Evolutionary conservation across 108 stramenopile genomes (phyloP).

Genomic region (Nitzschia sp.): DNA sequence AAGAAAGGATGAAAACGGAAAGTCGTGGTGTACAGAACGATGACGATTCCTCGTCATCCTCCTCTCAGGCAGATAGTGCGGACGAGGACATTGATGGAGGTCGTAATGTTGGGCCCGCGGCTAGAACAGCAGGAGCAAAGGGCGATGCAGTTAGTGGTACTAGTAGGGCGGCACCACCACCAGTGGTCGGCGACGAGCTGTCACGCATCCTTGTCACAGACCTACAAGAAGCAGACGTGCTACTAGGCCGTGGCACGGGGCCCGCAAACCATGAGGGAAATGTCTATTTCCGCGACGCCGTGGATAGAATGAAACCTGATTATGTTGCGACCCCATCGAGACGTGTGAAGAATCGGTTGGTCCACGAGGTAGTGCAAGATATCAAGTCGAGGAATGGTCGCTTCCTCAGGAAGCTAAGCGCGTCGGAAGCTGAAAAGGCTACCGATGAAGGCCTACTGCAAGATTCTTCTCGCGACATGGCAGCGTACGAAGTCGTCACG

Average conservation of each 20-base stretch:
- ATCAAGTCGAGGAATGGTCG: conserved; percentile 45
- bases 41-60: too few species aligned
- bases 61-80: too few species aligned
- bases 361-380: conserved; percentile 28
- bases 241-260: conserved; percentile 36
- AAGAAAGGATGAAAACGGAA: too few species aligned
- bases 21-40: too few species aligned
- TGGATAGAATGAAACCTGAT: conserved; percentile 19
- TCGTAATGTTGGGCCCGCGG: too few species aligned
- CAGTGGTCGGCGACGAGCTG: too few species aligned
- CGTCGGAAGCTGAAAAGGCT: conserved; percentile 16
- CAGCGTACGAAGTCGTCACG: conserved; percentile 39
- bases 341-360: conserved; percentile 43
- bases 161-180: too few species aligned
- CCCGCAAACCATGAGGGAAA: conserved; percentile 33
- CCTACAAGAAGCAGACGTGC: conserved; percentile 21
- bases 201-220: conserved; percentile 14
- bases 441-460: neutral
- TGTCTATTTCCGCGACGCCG: conserved; percentile 20
- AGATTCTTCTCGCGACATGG: neutral
- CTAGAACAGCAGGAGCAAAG: neutral
- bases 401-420: conserved; percentile 45
- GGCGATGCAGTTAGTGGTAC: too few species aligned
- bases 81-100: too few species aligned
- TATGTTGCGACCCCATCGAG: conserved; percentile 42